Percentiles rank a stretch among this genome's conserved stretches.
These are phyloP conservation scores for Fraxinus ornus DNA, from an alignment of 305 asterid genomes.

Conservation along the genomic window DNA sequence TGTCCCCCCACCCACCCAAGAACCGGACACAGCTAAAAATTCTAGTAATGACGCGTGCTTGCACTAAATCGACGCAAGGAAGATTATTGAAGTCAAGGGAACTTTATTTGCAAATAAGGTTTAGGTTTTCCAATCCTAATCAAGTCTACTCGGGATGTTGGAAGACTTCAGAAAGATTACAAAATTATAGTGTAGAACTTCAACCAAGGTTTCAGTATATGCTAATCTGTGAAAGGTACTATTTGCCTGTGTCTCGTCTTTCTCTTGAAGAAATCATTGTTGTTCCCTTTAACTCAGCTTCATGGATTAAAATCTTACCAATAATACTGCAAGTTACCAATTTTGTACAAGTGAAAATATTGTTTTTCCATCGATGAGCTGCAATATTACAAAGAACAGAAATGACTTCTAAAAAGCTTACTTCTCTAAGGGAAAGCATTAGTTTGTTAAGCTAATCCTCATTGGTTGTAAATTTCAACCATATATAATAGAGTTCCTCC, in stretches of 20 bases:
- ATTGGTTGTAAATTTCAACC: neutral
- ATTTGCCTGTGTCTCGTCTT: neutral
- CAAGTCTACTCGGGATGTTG: neutral
- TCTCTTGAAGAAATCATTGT: neutral
- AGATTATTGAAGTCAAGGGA: neutral
- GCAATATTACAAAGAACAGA: neutral
- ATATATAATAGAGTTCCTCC: neutral
- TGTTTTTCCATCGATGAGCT: neutral
- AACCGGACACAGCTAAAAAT: neutral
- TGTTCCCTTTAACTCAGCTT: neutral
- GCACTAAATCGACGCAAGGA: neutral
- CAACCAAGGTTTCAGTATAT: neutral
- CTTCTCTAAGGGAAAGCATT: neutral
- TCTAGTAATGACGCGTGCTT: neutral
- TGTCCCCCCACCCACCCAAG: neutral
- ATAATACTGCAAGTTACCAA: neutral
- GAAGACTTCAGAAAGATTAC: neutral
- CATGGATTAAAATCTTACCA: neutral
- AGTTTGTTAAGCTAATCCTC: neutral
- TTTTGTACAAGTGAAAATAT: neutral
- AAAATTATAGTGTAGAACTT: neutral
- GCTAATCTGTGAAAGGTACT: neutral
- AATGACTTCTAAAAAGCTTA: neutral
- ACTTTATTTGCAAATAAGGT: neutral
- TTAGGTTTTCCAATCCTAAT: neutral